A percentile compares a stretch with the other conserved stretches of the same genome.
These are phyloP conservation scores for Lodderomyces theae DNA, from an alignment of 1,139 yeast genomes.

Conservation along the genomic window DNA sequence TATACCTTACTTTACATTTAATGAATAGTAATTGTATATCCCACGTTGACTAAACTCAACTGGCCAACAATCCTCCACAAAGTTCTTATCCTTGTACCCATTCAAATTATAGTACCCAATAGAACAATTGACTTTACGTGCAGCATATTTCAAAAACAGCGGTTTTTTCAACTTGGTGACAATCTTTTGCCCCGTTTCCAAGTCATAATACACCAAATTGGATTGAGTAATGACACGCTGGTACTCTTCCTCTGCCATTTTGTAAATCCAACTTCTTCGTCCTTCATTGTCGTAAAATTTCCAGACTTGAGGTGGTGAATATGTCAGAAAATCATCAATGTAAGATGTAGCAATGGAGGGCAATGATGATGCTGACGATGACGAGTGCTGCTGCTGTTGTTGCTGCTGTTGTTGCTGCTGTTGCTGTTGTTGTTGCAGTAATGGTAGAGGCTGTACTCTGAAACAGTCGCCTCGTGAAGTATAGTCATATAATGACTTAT, in stretches of 20 bases:
- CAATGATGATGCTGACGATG: neutral
- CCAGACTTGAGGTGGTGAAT: slow-evolving; percentile 41
- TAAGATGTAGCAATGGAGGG: slow-evolving; percentile 23
- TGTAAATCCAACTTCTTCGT: slow-evolving; percentile 80
- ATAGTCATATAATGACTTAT: slow-evolving; percentile 38
- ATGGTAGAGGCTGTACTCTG: slow-evolving; percentile 26
- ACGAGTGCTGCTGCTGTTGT: too few relatives aligned
- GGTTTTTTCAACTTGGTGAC: slow-evolving; percentile 57
- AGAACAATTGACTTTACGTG: slow-evolving; percentile 59
- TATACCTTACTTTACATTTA: slow-evolving; percentile 33
- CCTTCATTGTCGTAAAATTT: slow-evolving; percentile 60
- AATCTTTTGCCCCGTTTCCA: slow-evolving; percentile 64
- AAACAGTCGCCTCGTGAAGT: slow-evolving; percentile 36
- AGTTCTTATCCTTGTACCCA: slow-evolving; percentile 31
- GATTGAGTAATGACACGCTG: slow-evolving; percentile 17
- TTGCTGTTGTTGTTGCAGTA: neutral
- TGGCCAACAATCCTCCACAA: slow-evolving; percentile 51
- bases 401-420: too few relatives aligned
- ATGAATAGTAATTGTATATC: slow-evolving; percentile 66
- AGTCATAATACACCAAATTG: slow-evolving; percentile 54
- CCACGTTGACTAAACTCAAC: slow-evolving; percentile 65
- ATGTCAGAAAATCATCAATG: slow-evolving; percentile 21
- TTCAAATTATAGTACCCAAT: slow-evolving; percentile 48
- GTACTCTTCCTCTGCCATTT: slow-evolving; percentile 32
- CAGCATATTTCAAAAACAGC: slow-evolving; percentile 58